These are phyloP conservation scores for Emergomyces orientalis DNA, from an alignment of 2,329 filamentous ascomycete species.

Conservation along the genomic window DNA sequence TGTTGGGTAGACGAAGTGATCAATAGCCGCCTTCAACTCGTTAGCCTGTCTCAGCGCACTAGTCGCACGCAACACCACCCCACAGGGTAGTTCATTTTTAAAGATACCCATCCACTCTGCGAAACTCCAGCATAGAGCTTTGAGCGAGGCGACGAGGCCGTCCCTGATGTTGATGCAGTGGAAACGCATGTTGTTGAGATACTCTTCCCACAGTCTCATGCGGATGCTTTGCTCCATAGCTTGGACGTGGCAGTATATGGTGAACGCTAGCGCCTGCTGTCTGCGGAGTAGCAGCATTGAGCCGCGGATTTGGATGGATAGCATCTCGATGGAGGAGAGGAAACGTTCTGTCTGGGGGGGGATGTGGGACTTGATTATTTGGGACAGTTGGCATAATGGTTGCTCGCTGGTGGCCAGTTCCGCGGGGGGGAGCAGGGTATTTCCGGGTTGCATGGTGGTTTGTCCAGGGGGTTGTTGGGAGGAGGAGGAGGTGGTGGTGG, in stretches of 20 bases:
- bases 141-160: background rate
- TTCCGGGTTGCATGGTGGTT: background rate
- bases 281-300: background rate
- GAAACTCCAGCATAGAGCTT: background rate
- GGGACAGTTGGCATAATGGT: background rate
- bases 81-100: background rate
- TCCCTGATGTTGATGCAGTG: conserved; percentile 3
- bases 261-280: background rate
- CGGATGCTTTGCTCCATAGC: background rate
- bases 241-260: background rate
- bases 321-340: background rate
- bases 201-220: background rate
- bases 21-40: background rate
- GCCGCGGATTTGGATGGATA: background rate
- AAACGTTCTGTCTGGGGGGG: background rate
- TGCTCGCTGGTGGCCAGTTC: background rate
- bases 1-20: background rate
- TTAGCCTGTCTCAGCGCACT: background rate
- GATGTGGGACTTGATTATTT: background rate
- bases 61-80: background rate
- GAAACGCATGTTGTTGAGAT: conserved; percentile 3
- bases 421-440: background rate
- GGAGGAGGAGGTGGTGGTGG: background rate
- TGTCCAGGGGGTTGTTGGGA: background rate
- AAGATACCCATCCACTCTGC: conserved; percentile 2